phyloP scores from a whole-genome alignment of 495 filamentous ascomycete species.

The Neurospora sp. region DNA sequence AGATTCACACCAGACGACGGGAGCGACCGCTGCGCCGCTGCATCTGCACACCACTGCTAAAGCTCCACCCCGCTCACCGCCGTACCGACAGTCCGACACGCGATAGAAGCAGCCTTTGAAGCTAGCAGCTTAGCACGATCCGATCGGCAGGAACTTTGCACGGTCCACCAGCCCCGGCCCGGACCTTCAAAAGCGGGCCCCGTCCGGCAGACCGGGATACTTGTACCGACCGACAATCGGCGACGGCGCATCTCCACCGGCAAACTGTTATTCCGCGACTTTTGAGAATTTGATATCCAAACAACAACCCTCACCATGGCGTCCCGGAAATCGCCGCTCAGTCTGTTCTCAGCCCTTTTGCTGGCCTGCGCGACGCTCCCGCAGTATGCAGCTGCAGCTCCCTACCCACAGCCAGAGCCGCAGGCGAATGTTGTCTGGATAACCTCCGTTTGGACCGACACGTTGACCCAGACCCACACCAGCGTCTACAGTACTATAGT shows the following conservation, averaged over 20 bases:
- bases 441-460: conserved; percentile 66
- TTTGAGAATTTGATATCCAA: not conserved
- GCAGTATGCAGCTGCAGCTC: conserved; percentile 28
- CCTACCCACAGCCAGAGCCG: conserved; percentile 29
- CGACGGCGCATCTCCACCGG: conserved; percentile 1
- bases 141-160: not conserved
- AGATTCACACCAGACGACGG: not conserved
- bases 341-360: conserved; percentile 18
- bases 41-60: not conserved
- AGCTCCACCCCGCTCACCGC: not conserved
- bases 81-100: not conserved
- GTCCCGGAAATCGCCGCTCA: conserved; percentile 1
- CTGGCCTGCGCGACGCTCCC: conserved; percentile 14
- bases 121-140: not conserved
- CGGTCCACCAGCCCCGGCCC: not conserved
- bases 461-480: conserved; percentile 54
- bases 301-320: conserved; percentile 4
- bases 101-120: not conserved
- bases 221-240: not conserved
- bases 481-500: conserved; percentile 48
- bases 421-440: conserved; percentile 24
- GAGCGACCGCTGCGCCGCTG: not conserved
- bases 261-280: not conserved
- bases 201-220: not conserved
- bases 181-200: not conserved